phyloP scores from a whole-genome alignment of 805 yeast species.

The Saturnispora mendoncae region DNA sequence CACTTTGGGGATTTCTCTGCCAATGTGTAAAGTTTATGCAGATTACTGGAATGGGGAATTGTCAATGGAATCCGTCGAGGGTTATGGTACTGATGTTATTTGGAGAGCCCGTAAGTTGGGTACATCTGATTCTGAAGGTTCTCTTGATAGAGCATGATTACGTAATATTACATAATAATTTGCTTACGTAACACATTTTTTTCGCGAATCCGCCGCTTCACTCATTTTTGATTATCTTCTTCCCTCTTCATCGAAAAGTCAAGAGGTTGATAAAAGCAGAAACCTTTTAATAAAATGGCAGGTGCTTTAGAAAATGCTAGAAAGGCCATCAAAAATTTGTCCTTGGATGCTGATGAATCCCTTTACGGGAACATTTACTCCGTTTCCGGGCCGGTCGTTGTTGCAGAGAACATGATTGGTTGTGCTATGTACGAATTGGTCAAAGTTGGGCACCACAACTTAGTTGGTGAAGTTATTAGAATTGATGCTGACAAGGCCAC shows the following conservation, averaged over 20 bases:
- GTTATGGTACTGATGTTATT: conserved; percentile 86
- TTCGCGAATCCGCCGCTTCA: conserved; percentile 3
- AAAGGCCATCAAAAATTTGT: conserved; percentile 79
- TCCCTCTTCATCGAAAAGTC: too few relatives aligned
- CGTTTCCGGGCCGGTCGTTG: conserved; percentile 95
- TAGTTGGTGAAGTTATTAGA: conserved; percentile 98
- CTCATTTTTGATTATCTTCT: too few relatives aligned
- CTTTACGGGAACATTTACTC: conserved; percentile 86
- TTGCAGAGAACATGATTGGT: conserved; percentile 98
- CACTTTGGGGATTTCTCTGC: conserved; percentile 80
- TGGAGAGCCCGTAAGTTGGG: conserved; percentile 75
- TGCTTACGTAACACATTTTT: neutral
- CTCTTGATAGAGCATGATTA: conserved; percentile 56
- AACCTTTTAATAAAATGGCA: conserved; percentile 71
- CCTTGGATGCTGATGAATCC: conserved; percentile 67
- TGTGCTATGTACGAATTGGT: conserved; percentile 99
- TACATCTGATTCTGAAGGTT: conserved; percentile 48
- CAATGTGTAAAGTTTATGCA: conserved; percentile 86
- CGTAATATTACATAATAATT: neutral
- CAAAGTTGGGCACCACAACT: conserved; percentile 91
- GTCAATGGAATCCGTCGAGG: conserved; percentile 74
- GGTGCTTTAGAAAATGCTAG: conserved; percentile 97
- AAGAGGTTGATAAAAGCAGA: too few relatives aligned
- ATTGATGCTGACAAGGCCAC: conserved; percentile 96
- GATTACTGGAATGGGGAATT: conserved; percentile 96